Base-by-base conservation (phyloP, 306 rosid species). In the Quercus alba region DNA sequence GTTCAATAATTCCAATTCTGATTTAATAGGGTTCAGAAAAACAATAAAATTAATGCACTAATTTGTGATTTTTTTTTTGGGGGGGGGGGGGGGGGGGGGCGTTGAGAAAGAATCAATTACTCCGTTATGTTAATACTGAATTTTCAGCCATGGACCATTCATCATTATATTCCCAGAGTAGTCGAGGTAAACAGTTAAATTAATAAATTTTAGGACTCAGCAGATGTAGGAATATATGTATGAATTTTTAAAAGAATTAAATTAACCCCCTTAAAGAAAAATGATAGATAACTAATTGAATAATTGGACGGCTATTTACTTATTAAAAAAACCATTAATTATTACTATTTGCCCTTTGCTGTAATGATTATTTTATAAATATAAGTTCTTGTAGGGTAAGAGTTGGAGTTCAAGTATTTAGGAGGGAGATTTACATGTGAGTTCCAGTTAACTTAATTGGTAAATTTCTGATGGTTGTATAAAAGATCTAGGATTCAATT, bases 391-490 rank as follows among this genome's bases (percentile, higher is more conserved):
- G 0, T 35, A 6, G 9, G 2, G 2, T 38, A 38, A 38, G 2
- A 1, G 44, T 38, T 0, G 0, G 2, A 38, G 10, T 7, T 38
- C 2, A 38, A 38, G 44, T 38, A 0, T 38, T 38, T 6, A 1
- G 2, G 0, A 38, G 8, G 0, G 9, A 38, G 2, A 5, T 33
- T 33, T 33, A 1, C 6, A 33, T 33, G 0, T 33, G 35, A 4
- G 1, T 33, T 33, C 0, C 1, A 5, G 2, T 33, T 33, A 33
- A 33, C 0, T 33, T 0, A 33, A 5, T 0, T 33, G 7, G 7
- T 5, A 33, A 33, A 33, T 5, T 0, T 33, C 1, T 5, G 0
- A 1, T 33, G 0, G 0, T 5, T 5, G 0, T 33, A 5, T 33
- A 33, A 33, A 33, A 33, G 0, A 33, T 33, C 0, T 5, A 1